Evolutionary conservation across 352 stramenopile genomes (phyloP).

Genomic region (Globisporangium perplexum): DNA sequence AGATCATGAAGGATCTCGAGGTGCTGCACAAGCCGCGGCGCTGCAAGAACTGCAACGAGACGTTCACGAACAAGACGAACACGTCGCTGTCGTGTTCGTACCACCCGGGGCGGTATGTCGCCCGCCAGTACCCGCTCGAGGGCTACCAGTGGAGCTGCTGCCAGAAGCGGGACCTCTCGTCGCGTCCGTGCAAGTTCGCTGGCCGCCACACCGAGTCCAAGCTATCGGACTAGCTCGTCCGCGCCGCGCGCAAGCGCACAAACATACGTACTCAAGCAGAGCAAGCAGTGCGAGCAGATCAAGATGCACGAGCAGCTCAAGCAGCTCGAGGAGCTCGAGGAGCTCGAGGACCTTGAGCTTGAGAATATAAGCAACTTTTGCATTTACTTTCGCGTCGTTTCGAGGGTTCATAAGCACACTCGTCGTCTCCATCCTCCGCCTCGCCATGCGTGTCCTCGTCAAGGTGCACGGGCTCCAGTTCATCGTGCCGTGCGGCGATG

Average conservation of each 20-base stretch:
- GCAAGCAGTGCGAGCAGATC: too few relatives aligned
- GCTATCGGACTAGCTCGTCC: slow-evolving; percentile 34
- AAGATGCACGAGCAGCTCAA: too few relatives aligned
- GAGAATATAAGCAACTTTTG: too few relatives aligned
- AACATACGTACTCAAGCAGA: too few relatives aligned
- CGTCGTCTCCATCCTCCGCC: neutral
- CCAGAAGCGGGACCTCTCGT: slow-evolving; percentile 75
- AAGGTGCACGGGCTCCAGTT: slow-evolving; percentile 71
- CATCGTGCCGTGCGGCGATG: slow-evolving; percentile 70
- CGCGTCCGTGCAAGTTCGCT: slow-evolving; percentile 74
- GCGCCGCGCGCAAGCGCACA: neutral
- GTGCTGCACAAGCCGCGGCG: slow-evolving; percentile 62
- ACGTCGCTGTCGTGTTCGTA: slow-evolving; percentile 76
- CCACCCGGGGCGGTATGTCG: slow-evolving; percentile 68
- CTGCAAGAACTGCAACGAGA: slow-evolving; percentile 81
- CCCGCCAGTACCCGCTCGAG: slow-evolving; percentile 72
- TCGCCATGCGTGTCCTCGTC: slow-evolving; percentile 55
- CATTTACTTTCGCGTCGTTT: too few relatives aligned
- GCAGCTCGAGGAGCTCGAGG: too few relatives aligned
- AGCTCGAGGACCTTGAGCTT: too few relatives aligned
- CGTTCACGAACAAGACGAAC: slow-evolving; percentile 79
- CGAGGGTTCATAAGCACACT: too few relatives aligned
- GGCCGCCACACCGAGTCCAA: slow-evolving; percentile 71
- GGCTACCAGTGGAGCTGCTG: slow-evolving; percentile 83
- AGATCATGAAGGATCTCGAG: slow-evolving; percentile 73